These are phyloP conservation scores for Spirogloea muscicola DNA, from an alignment of 139 green algal species.

Conservation along the genomic window DNA sequence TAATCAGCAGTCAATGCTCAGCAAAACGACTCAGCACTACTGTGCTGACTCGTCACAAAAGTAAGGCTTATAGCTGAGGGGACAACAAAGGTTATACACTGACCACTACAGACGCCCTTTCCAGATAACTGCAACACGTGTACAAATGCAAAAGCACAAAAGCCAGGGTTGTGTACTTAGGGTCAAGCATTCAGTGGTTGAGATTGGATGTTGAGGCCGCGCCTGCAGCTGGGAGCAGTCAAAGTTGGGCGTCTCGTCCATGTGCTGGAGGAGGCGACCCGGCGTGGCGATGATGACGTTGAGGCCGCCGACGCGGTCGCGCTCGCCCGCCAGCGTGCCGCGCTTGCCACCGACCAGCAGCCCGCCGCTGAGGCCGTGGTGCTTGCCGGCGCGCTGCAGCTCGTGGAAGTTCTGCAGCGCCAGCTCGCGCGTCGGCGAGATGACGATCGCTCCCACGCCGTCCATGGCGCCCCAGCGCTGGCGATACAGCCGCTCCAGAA, in stretches of 20 bases:
- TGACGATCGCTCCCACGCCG: conserved; percentile 86
- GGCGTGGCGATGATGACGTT: conserved; percentile 92
- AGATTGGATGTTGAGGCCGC: too few species aligned
- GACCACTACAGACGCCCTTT: too few species aligned
- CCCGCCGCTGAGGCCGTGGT: conserved; percentile 77
- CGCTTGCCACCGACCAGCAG: conserved; percentile 85
- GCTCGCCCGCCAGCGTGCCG: conserved; percentile 81
- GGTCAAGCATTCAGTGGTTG: too few species aligned
- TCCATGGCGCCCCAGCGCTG: conserved; percentile 77
- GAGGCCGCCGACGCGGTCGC: conserved; percentile 55
- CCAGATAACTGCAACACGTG: too few species aligned
- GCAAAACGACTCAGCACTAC: too few species aligned
- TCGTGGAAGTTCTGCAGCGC: conserved; percentile 89
- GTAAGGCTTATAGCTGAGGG: too few species aligned
- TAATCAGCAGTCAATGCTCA: too few species aligned
- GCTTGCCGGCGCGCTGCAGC: conserved; percentile 70
- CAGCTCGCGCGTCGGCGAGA: conserved; percentile 92
- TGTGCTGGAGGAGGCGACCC: conserved; percentile 95
- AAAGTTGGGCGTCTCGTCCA: conserved; percentile 97
- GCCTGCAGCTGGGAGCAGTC: conserved; percentile 69
- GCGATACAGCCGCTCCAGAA: conserved; percentile 82
- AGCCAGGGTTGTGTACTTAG: too few species aligned
- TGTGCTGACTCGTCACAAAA: too few species aligned
- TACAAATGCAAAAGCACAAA: too few species aligned
- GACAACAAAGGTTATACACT: too few species aligned